Percentiles rank a stretch among this genome's conserved stretches.
phyloP scores from a whole-genome alignment of 371 early-diverging fungal species.

The Mortierella sp. region DNA sequence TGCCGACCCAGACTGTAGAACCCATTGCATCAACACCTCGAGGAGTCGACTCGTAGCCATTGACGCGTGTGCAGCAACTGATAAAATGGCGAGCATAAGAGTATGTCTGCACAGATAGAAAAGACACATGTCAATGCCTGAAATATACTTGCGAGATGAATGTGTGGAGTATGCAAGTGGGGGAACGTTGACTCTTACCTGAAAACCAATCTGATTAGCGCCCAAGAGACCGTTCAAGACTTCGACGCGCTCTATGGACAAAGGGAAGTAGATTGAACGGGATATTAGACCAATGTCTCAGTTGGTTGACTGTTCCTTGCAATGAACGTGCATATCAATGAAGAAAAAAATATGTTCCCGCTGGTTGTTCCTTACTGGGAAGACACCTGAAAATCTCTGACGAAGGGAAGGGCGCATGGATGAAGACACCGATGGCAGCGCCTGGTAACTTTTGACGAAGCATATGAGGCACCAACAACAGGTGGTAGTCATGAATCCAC shows the following conservation, averaged over 20 bases:
- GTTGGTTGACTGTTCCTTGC: not conserved
- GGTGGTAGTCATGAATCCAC: slow-evolving; percentile 99
- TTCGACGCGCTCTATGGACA: slow-evolving; percentile 81
- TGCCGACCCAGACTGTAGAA: slow-evolving; percentile 83
- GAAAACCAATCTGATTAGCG: slow-evolving; percentile 93
- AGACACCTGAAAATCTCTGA: slow-evolving; percentile 95
- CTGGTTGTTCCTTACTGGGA: slow-evolving; percentile 72
- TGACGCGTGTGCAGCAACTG: slow-evolving; percentile 90
- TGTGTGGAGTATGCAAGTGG: not conserved
- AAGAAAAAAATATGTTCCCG: slow-evolving; percentile 34
- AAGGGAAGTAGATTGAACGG: not conserved
- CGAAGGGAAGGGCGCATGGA: slow-evolving; percentile 98
- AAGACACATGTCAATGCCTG: not conserved
- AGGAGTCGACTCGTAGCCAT: slow-evolving; percentile 89
- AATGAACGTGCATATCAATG: not conserved
- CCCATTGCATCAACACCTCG: slow-evolving; percentile 84
- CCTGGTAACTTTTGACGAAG: slow-evolving; percentile 82
- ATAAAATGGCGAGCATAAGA: slow-evolving; percentile 97
- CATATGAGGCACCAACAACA: slow-evolving; percentile 91
- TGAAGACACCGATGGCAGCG: slow-evolving; percentile 94
- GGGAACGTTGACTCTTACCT: slow-evolving; percentile 63
- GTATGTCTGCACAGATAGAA: slow-evolving; percentile 77
- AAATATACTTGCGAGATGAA: not conserved
- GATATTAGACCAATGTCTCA: not conserved
- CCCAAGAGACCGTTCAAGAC: slow-evolving; percentile 95